Conservation (phyloP, 2,329 filamentous ascomycete genomes). For the Talaromyces sp. region DNA sequence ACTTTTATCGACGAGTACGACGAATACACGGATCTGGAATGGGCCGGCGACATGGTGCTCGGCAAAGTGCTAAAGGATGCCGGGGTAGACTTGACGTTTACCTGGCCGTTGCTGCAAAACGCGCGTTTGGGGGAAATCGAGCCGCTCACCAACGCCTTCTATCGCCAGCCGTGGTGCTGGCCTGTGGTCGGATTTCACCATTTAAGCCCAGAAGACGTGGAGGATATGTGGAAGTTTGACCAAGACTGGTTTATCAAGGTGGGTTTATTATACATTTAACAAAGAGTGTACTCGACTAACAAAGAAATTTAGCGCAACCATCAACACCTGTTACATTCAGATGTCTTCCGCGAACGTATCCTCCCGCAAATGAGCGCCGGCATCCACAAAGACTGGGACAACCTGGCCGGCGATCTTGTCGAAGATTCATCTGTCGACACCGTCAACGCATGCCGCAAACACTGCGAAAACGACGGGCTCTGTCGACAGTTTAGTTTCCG, state of each 20-base stretch:
- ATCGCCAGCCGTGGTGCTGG: constrained; percentile 45
- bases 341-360: constrained; percentile 33
- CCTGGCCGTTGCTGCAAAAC: constrained; percentile 44
- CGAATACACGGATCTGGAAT: constrained; percentile 40
- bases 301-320: constrained; percentile 16
- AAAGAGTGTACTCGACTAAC: neutral
- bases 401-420: constrained; percentile 23
- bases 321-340: constrained; percentile 27
- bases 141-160: constrained; percentile 33
- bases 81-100: constrained; percentile 39
- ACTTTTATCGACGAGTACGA: constrained; percentile 39
- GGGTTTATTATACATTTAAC: constrained; percentile 15
- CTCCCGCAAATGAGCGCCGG: constrained; percentile 24
- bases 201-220: constrained; percentile 37
- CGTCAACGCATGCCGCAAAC: constrained; percentile 25
- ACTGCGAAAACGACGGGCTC: constrained; percentile 19
- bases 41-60: constrained; percentile 48
- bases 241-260: constrained; percentile 56
- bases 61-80: constrained; percentile 43
- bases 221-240: constrained; percentile 42
- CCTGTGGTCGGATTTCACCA: constrained; percentile 47
- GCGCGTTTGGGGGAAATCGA: constrained; percentile 40
- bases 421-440: constrained; percentile 21
- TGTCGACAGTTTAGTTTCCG: constrained; percentile 26
- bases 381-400: constrained; percentile 28